These are phyloP conservation scores for Rhynchospora pubera DNA, from an alignment of 176 grass and related monocot genomes.

Conservation along the genomic window DNA sequence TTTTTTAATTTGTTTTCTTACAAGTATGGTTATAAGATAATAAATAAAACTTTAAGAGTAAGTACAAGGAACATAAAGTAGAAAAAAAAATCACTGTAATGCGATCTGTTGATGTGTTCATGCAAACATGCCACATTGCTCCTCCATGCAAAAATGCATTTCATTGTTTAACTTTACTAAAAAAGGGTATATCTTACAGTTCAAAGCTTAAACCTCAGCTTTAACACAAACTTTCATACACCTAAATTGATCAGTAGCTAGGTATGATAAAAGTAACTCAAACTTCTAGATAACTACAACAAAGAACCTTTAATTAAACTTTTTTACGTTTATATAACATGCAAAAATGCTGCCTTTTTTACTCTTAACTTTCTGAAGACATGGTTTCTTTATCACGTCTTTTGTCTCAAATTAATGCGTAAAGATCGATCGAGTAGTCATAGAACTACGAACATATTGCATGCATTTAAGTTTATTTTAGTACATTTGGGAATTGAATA, in stretches of 20 bases:
- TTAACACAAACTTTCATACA: neutral
- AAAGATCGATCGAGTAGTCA: neutral
- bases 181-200: neutral
- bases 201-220: neutral
- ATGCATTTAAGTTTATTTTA: neutral
- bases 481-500: neutral
- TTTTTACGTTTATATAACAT: neutral
- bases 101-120: neutral
- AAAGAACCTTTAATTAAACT: neutral
- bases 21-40: neutral
- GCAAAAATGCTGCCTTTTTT: neutral
- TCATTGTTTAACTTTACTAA: neutral
- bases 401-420: neutral
- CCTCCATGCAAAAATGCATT: neutral
- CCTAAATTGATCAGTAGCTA: neutral
- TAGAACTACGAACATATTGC: neutral
- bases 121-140: neutral
- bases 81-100: neutral
- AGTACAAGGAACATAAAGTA: neutral
- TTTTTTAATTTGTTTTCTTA: too few relatives aligned
- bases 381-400: neutral
- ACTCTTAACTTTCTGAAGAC: neutral
- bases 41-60: neutral
- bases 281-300: conserved; percentile 5
- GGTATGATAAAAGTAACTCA: conserved; percentile 11